A percentile compares a stretch with the other conserved stretches of the same genome.
Conservation (phyloP, 2,329 filamentous ascomycete species). For the Claviceps fusiformis region DNA sequence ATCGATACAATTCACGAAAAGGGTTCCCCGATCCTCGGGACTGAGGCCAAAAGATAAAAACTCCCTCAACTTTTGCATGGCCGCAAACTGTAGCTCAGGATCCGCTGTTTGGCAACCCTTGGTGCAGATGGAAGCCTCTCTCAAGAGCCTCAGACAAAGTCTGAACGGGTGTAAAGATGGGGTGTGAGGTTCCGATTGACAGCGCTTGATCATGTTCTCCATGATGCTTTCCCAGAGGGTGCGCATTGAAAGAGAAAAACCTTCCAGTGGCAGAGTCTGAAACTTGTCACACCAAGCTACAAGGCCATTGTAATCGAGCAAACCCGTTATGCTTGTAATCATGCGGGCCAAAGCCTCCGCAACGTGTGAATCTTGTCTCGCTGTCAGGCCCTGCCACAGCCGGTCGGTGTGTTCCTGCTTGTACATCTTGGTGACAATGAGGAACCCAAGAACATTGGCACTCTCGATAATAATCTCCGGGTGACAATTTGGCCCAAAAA, state of each 20-base stretch:
- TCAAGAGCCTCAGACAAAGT: conserved; percentile 53
- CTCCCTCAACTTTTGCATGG: conserved; percentile 44
- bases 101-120: conserved; percentile 41
- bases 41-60: conserved; percentile 45
- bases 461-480: conserved; percentile 76
- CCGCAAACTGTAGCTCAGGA: conserved; percentile 50
- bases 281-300: conserved; percentile 62
- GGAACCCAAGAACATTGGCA: conserved; percentile 73
- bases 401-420: conserved; percentile 57
- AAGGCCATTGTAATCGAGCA: conserved; percentile 36
- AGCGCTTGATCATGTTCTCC: conserved; percentile 31
- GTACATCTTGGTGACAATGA: conserved; percentile 68
- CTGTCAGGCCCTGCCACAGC: conserved; percentile 72
- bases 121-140: conserved; percentile 50
- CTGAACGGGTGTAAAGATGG: conserved; percentile 31
- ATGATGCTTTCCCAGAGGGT: conserved; percentile 47
- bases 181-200: conserved; percentile 19
- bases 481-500: conserved; percentile 82
- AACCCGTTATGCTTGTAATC: conserved; percentile 32
- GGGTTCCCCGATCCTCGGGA: conserved; percentile 39
- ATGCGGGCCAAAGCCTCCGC: conserved; percentile 66
- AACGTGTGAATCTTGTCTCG: conserved; percentile 73
- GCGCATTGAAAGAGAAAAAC: conserved; percentile 48
- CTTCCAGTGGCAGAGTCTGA: conserved; percentile 45
- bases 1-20: conserved; percentile 53